Evolutionary conservation across 306 rosid species (phyloP), one percentile per base, ranked within the genome.

Genomic region (Trifolium fragiferum): DNA sequence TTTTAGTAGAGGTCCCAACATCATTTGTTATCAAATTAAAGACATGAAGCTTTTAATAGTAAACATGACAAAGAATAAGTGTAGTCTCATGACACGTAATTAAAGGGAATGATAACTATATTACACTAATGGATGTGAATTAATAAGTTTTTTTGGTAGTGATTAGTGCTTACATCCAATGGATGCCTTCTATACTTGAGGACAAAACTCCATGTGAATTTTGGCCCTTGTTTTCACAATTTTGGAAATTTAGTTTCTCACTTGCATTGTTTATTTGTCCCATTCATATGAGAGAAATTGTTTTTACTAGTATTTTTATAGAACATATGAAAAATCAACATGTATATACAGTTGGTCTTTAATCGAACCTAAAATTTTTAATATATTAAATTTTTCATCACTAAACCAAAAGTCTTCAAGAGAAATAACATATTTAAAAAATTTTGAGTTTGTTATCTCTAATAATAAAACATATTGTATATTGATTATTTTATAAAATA

Each of bases 31-130:
- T 77, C 38, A 62, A 50, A 82, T 73, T 53, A 30, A 63, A 32
- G 33, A 0, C 2, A 12, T 62, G 46, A 40, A 44, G 53, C 68
- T 40, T 18, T 20, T 49, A 61, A 54, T 40, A 62, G 40, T 57
- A 74, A 27, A 74, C 71, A 70, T 58, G 76, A 12, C 79, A 74
- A 43, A 70, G 74, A 70, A 65, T 57, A 54, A 67, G 58, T 78
- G 73, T 25, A 50, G 16, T 55, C 9, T 21, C 23, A 12, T 62
- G 62, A 70, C 16, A 65, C 35, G 66, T 60, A 55, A 27, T 27
- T 27, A 27, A 64, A 27, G 50, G 67, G 81, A 81, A 38, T 57
- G 49, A 43, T 58, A 41, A 77, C 59, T 70, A 70, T 37, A 74
- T 78, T 67, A 59, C 77, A 15, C 84, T 58, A 21, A 73, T 54